phyloP scores from a whole-genome alignment of 169 alveolate genomes.

The Babesia bigemina region DNA sequence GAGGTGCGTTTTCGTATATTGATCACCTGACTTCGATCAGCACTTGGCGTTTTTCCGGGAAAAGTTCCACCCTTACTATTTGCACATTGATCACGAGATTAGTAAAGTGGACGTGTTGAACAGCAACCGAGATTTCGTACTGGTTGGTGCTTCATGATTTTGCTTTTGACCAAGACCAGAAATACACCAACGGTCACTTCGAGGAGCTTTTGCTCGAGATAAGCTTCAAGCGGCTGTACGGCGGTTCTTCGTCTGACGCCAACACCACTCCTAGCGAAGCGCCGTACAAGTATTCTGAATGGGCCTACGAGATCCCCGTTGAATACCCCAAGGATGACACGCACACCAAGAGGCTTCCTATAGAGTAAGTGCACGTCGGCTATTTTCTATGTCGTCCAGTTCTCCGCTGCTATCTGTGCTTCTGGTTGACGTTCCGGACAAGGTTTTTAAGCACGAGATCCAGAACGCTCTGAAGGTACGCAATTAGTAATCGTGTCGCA shows the following conservation, averaged over 20 bases:
- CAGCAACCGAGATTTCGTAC: slow-evolving; percentile 40
- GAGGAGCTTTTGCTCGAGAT: slow-evolving; percentile 58
- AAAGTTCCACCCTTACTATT: slow-evolving; percentile 64
- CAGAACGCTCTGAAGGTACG: slow-evolving; percentile 54
- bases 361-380: slow-evolving; percentile 16
- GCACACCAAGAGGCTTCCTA: slow-evolving; percentile 32
- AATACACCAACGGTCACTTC: slow-evolving; percentile 55
- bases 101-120: slow-evolving; percentile 20
- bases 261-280: slow-evolving; percentile 25
- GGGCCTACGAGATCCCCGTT: slow-evolving; percentile 68
- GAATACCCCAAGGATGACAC: slow-evolving; percentile 61
- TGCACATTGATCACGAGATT: slow-evolving; percentile 38
- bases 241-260: slow-evolving; percentile 15
- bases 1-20: slow-evolving; percentile 24
- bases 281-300: slow-evolving; percentile 45
- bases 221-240: slow-evolving; percentile 64
- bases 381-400: neutral
- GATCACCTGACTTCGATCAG: slow-evolving; percentile 6
- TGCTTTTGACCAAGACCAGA: slow-evolving; percentile 1
- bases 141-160: slow-evolving; percentile 13
- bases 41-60: slow-evolving; percentile 68
- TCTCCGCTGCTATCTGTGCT: slow-evolving; percentile 63
- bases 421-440: slow-evolving; percentile 68
- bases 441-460: slow-evolving; percentile 52
- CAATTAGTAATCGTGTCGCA: neutral